Conservation (phyloP, 2,329 filamentous ascomycete species). For the Botrytis medusae region DNA sequence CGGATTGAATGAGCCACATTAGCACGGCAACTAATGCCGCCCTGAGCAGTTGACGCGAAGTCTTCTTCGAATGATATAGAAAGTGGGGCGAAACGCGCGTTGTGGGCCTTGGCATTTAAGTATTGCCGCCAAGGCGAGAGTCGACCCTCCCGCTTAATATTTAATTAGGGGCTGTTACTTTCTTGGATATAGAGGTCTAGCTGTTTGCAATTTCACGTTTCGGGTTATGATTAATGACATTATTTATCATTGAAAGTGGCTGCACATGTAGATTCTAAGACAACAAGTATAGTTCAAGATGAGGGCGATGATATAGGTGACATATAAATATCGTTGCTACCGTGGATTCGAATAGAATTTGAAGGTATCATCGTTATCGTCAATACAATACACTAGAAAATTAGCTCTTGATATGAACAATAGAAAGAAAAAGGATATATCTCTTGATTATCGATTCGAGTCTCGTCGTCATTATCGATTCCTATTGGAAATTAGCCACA, state of each 20-base stretch:
- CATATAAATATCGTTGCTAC: too few species aligned
- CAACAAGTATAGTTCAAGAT: neutral
- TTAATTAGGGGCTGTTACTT: neutral
- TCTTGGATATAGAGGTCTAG: neutral
- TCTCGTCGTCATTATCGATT: too few species aligned
- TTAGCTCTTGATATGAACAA: too few species aligned
- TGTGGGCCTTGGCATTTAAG: neutral
- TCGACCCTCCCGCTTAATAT: neutral
- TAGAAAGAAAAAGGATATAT: too few species aligned
- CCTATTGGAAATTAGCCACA: too few species aligned
- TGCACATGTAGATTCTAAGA: neutral
- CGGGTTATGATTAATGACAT: too few species aligned
- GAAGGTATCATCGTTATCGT: too few species aligned
- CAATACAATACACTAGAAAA: too few species aligned
- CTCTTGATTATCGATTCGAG: too few species aligned
- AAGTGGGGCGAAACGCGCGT: constrained; percentile 12
- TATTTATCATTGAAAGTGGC: neutral
- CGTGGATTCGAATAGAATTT: too few species aligned
- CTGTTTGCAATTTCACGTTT: neutral
- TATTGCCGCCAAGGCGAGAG: neutral
- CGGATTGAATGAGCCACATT: neutral
- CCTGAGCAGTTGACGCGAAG: neutral
- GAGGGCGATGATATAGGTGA: too few species aligned
- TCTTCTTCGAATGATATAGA: neutral
- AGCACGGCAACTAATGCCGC: neutral